phyloP scores from a whole-genome alignment of 768 basidiomycete species.

The Calocybe gangraenosa region DNA sequence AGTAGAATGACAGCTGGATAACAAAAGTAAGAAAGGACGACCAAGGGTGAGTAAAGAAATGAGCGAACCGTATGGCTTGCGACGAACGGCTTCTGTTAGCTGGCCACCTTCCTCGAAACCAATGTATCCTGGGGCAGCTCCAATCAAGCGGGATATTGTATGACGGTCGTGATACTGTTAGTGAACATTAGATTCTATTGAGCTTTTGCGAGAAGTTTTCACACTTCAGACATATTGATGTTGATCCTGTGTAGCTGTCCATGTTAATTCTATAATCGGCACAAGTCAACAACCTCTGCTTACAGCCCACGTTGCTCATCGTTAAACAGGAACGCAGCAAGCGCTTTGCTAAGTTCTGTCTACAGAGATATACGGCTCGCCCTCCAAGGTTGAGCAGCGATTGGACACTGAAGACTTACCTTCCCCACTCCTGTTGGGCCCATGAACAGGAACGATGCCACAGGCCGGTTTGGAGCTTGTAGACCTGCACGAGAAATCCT shows the following conservation, averaged over 20 bases:
- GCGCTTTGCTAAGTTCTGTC: conserved; percentile 87
- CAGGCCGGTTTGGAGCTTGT: conserved; percentile 83
- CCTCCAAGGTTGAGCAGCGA: neutral
- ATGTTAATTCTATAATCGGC: neutral
- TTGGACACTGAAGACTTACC: conserved; percentile 26
- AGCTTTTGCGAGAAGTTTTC: conserved; percentile 11
- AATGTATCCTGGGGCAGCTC: conserved; percentile 90
- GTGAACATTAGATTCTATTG: neutral
- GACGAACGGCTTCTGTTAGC: conserved; percentile 86
- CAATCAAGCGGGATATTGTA: conserved; percentile 86
- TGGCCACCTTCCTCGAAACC: conserved; percentile 89
- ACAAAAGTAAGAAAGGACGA: neutral
- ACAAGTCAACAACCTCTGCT: conserved; percentile 21
- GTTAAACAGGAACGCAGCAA: conserved; percentile 87
- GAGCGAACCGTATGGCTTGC: conserved; percentile 79
- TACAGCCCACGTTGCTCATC: conserved; percentile 84
- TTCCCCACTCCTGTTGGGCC: conserved; percentile 89
- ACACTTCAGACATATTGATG: conserved; percentile 89
- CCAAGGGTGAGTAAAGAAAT: neutral
- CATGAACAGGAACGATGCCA: conserved; percentile 89
- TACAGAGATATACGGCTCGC: conserved; percentile 21
- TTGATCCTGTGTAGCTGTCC: conserved; percentile 53
- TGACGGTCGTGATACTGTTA: conserved; percentile 84
- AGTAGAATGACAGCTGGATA: conserved; percentile 66
- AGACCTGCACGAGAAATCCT: conserved; percentile 90